Base-by-base conservation (phyloP, 2,329 filamentous ascomycete species). In the Aureobasidium uvarum region DNA sequence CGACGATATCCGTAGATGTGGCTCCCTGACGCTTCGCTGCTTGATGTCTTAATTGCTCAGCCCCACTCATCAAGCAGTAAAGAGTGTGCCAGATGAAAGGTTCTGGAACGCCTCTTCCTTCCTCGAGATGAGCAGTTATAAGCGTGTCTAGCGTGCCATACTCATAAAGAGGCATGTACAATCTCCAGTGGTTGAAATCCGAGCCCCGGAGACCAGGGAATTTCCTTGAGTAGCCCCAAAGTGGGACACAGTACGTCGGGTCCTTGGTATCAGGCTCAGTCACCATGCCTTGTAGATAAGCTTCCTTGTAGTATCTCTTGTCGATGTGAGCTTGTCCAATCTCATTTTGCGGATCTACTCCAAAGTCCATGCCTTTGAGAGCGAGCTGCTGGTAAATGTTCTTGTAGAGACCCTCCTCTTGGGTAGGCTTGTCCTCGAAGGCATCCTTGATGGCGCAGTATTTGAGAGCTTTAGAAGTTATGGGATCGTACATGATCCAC, bases 71-170 rank as follows among this genome's bases (percentile, higher is more conserved):
- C 18, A 59, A 48, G n/a, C 56, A 59, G 16, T 45, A 11, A 1
- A 59, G n/a, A 23, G 43, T 48, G 41, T 59, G 41, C 56, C 56
- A 59, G 56, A 59, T 33, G 13, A 59, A 59, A 8, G 56, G 56
- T 16, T 59, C 56, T 3, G 56, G 56, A 16, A 48, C 25, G 14
- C 7, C 41, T 7, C 18, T 36, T 4, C n/a, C n/a, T 5, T 23
- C 16, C 2, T 7, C 2, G 7, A 14, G 16, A n/a, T 59, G 56
- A 31, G 41, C 28, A 13, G 3, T 1, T 7, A 59, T 36, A 4
- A 59, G 18, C 8, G 8, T 2, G 11, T 18, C 2, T 28, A 59
- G 3, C 13, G 4, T n/a, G 2, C 41, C n/a, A 13, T 48, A 59
- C 1, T 48, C 56, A 14, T 46, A 59, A 1, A 48, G 8, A 18